These are phyloP conservation scores for Capsicum chinense DNA, from an alignment of 257 asterid genomes.

Conservation along the genomic window DNA sequence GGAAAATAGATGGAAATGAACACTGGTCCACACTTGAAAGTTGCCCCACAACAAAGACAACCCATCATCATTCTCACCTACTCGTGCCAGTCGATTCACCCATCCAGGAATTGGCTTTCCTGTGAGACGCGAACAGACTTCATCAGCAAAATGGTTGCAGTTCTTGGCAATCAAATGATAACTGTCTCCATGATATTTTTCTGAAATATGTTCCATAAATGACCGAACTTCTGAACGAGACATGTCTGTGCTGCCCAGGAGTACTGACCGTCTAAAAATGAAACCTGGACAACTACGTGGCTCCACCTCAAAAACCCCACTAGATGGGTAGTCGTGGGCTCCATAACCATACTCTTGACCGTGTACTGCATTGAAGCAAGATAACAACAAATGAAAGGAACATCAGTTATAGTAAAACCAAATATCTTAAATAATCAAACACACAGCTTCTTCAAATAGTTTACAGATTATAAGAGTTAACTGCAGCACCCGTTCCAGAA, in stretches of 20 bases:
- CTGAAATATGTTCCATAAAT: slow-evolving; percentile 80
- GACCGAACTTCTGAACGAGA: slow-evolving; percentile 74
- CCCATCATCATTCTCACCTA: slow-evolving; percentile 54
- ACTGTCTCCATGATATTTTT: slow-evolving; percentile 74
- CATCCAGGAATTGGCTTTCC: slow-evolving; percentile 90
- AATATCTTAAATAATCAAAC: slow-evolving; percentile 1
- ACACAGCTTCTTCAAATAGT: neutral
- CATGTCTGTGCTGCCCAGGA: slow-evolving; percentile 78
- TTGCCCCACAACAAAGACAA: neutral
- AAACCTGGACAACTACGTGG: slow-evolving; percentile 94
- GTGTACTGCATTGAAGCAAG: slow-evolving; percentile 56
- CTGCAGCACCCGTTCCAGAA: neutral
- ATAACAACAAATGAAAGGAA: slow-evolving; percentile 20
- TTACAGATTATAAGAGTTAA: neutral
- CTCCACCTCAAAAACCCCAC: slow-evolving; percentile 94
- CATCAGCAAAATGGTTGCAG: slow-evolving; percentile 93
- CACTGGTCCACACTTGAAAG: slow-evolving; percentile 5
- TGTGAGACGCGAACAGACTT: slow-evolving; percentile 70
- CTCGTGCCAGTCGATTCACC: slow-evolving; percentile 90
- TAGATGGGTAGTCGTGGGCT: slow-evolving; percentile 84
- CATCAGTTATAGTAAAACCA: neutral
- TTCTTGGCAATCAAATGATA: slow-evolving; percentile 88
- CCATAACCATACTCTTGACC: slow-evolving; percentile 90
- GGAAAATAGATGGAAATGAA: neutral
- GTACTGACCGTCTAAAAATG: slow-evolving; percentile 75